These are phyloP conservation scores for Pleurotus tuoliensis DNA, from an alignment of 768 basidiomycete species.

Conservation along the genomic window DNA sequence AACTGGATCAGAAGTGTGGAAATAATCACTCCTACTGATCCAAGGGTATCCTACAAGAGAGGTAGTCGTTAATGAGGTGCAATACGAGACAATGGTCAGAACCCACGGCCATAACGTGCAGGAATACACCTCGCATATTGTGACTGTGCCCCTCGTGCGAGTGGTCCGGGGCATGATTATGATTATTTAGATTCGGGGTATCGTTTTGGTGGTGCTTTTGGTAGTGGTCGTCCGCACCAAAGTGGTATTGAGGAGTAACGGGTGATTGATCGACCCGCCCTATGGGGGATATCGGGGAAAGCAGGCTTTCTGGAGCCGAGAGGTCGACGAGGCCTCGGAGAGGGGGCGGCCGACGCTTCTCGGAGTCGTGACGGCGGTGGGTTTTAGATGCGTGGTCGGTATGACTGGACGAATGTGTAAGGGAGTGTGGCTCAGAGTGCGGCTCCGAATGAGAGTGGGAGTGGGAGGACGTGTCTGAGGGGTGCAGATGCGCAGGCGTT, in stretches of 20 bases:
- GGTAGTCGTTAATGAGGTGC: slow-evolving; percentile 4
- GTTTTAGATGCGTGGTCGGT: slow-evolving; percentile 21
- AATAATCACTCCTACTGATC: slow-evolving; percentile 96
- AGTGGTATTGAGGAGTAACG: slow-evolving; percentile 60
- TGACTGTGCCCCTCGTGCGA: slow-evolving; percentile 86
- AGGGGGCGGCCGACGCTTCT: slow-evolving; percentile 8
- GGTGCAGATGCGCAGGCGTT: slow-evolving; percentile 11
- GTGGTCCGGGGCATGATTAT: slow-evolving; percentile 39
- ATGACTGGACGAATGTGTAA: slow-evolving; percentile 14
- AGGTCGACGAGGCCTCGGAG: slow-evolving; percentile 5
- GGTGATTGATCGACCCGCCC: slow-evolving; percentile 36
- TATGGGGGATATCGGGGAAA: slow-evolving; percentile 8
- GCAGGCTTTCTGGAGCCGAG: slow-evolving; percentile 4
- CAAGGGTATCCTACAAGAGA: slow-evolving; percentile 74
- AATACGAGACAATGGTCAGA: not conserved
- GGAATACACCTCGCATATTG: slow-evolving; percentile 98
- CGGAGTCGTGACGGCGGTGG: slow-evolving; percentile 9
- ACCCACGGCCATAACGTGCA: slow-evolving; percentile 93
- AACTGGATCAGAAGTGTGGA: slow-evolving; percentile 93
- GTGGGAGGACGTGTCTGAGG: slow-evolving; percentile 12
- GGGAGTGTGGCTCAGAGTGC: slow-evolving; percentile 18
- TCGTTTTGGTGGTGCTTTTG: slow-evolving; percentile 32
- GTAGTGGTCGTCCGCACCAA: slow-evolving; percentile 34
- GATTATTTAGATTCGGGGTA: slow-evolving; percentile 44
- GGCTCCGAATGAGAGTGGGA: slow-evolving; percentile 22